Evolutionary conservation across 2,329 filamentous ascomycete genomes (phyloP).

Genomic region (Penicillium crustosum): DNA sequence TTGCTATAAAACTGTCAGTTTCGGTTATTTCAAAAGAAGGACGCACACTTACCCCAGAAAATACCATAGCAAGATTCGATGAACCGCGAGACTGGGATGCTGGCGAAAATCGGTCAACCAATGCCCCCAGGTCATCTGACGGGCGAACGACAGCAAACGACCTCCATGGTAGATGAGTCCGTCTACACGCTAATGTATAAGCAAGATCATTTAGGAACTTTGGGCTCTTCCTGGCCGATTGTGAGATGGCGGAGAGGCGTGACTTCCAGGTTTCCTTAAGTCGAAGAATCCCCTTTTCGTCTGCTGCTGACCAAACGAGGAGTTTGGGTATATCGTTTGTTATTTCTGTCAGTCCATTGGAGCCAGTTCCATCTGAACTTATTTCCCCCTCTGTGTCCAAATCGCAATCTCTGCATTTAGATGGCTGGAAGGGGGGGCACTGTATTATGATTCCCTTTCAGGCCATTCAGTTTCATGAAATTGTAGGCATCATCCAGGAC

Average conservation of each 20-base stretch:
- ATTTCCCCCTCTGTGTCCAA: neutral
- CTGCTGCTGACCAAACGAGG: constrained; percentile 13
- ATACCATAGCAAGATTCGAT: neutral
- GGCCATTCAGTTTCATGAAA: neutral
- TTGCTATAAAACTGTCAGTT: constrained; percentile 16
- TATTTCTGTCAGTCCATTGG: neutral
- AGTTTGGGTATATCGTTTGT: neutral
- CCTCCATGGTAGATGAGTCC: neutral
- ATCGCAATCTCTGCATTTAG: neutral
- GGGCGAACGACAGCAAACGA: neutral
- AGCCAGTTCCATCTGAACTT: neutral
- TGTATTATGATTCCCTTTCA: neutral
- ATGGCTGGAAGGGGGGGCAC: neutral
- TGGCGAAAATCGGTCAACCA: neutral
- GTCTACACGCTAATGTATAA: neutral
- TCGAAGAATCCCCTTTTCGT: constrained; percentile 12
- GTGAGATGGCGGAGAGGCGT: neutral
- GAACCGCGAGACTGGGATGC: neutral
- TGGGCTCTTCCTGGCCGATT: neutral
- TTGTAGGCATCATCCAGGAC: constrained; percentile 25
- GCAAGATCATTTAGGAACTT: neutral
- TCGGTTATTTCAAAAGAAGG: neutral
- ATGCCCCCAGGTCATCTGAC: neutral
- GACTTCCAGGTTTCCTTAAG: constrained; percentile 2
- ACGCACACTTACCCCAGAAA: neutral